A percentile compares a stretch with the other conserved stretches of the same genome.
phyloP scores from a whole-genome alignment of 2,329 filamentous ascomycete genomes.

The Thelonectria discophora region DNA sequence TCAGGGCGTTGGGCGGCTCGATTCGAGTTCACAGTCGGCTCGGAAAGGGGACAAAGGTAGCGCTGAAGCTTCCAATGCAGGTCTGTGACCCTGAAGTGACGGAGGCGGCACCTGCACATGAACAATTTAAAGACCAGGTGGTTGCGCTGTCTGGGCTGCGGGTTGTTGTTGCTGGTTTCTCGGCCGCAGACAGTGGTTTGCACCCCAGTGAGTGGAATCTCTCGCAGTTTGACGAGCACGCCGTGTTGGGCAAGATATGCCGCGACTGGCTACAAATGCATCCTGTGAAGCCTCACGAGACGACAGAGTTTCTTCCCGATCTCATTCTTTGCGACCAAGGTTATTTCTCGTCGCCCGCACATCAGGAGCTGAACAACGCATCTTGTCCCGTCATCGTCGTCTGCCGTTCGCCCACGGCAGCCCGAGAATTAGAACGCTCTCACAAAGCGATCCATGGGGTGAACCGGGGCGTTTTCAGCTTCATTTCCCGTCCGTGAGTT shows the following conservation, averaged over 20 bases:
- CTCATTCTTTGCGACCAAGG: conserved; percentile 39
- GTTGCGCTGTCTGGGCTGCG: conserved; percentile 45
- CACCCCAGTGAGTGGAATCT: neutral
- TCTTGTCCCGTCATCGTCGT: neutral
- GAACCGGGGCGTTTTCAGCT: neutral
- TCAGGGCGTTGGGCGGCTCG: conserved; percentile 64
- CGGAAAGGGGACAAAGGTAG: conserved; percentile 49
- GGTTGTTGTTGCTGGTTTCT: conserved; percentile 28
- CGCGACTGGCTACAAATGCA: neutral
- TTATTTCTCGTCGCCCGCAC: neutral
- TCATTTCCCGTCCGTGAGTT: neutral
- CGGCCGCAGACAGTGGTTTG: neutral
- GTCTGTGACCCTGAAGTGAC: neutral
- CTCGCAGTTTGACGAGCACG: conserved; percentile 1
- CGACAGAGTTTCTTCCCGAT: conserved; percentile 35
- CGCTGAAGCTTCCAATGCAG: conserved; percentile 45
- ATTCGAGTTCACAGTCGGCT: conserved; percentile 63
- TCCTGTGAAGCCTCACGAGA: neutral
- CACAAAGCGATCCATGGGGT: neutral
- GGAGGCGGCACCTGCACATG: neutral
- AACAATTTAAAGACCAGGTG: conserved; percentile 43
- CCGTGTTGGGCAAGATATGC: conserved; percentile 23
- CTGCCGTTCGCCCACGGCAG: neutral
- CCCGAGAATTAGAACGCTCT: neutral
- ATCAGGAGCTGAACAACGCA: neutral